These are phyloP conservation scores for Claviceps pusilla DNA, from an alignment of 2,329 filamentous ascomycete species.

Conservation along the genomic window DNA sequence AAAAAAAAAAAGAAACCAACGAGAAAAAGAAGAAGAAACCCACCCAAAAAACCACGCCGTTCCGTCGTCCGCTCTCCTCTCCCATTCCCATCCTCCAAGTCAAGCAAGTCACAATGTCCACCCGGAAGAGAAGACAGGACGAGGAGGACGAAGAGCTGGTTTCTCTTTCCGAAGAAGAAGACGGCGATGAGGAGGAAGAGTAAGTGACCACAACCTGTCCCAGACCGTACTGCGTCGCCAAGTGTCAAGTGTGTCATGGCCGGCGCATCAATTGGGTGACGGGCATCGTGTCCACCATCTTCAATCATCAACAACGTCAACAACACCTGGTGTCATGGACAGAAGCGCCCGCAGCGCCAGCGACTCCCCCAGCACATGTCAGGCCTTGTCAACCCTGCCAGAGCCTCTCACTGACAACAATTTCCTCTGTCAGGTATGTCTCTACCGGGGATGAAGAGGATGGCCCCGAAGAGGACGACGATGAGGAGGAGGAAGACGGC, in stretches of 20 bases:
- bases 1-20: too few relatives aligned
- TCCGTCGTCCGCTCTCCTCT: neutral
- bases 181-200: constrained; percentile 40
- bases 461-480: constrained; percentile 24
- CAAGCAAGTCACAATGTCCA: constrained; percentile 24
- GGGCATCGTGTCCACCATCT: neutral
- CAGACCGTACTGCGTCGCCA: neutral
- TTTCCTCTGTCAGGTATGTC: constrained; percentile 17
- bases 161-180: constrained; percentile 36
- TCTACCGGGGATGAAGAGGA: constrained; percentile 26
- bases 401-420: neutral
- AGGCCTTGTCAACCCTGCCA: neutral
- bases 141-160: constrained; percentile 44
- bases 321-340: neutral
- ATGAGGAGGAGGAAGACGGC: constrained; percentile 22
- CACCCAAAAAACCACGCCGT: neutral
- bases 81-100: neutral
- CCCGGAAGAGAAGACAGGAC: constrained; percentile 42
- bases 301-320: too few relatives aligned
- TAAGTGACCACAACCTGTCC: constrained; percentile 20
- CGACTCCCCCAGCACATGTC: neutral
- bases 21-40: too few relatives aligned
- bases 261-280: neutral
- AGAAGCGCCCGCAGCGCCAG: neutral
- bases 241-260: neutral